Evolutionary conservation across 176 grass and related monocot species (phyloP).

Genomic region (Aechmea fasciata): DNA sequence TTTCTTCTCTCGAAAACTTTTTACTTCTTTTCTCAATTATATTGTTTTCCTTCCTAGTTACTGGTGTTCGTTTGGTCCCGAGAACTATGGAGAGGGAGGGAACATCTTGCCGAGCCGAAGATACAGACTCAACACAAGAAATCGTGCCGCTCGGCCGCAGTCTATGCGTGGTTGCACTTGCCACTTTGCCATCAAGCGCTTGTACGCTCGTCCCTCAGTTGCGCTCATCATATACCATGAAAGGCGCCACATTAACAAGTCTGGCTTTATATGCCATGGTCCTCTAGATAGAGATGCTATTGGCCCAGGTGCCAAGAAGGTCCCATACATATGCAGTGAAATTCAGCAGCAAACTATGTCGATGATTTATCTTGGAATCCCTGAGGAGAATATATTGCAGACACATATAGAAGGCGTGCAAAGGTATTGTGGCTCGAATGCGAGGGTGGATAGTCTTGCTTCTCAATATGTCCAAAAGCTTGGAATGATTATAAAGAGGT

Average conservation of each 20-base stretch:
- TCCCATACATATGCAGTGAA: conserved; percentile 72
- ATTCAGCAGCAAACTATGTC: conserved; percentile 95
- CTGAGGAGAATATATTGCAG: conserved; percentile 85
- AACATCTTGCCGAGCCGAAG: conserved; percentile 69
- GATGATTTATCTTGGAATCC: conserved; percentile 81
- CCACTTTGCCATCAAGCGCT: conserved; percentile 75
- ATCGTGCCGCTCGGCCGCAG: conserved; percentile 64
- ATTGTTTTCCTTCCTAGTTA: conserved; percentile 32
- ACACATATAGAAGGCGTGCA: conserved; percentile 76
- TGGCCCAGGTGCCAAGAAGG: conserved; percentile 59
- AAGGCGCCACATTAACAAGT: conserved; percentile 68
- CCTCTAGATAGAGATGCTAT: conserved; percentile 83
- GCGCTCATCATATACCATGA: conserved; percentile 84
- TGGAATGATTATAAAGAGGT: conserved; percentile 95
- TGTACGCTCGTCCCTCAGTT: conserved; percentile 57
- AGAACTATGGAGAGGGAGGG: conserved; percentile 84
- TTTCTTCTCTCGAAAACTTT: neutral
- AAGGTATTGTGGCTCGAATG: conserved; percentile 54
- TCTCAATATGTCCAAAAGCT: conserved; percentile 92
- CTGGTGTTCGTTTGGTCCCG: conserved; percentile 94
- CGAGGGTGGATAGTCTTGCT: conserved; percentile 45
- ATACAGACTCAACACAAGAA: conserved; percentile 78
- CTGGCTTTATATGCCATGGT: conserved; percentile 69
- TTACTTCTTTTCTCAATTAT: conserved; percentile 5
- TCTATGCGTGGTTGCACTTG: conserved; percentile 88